Conservation (phyloP, 2,329 filamentous ascomycete species). For the Trichoderma pleuroti region DNA sequence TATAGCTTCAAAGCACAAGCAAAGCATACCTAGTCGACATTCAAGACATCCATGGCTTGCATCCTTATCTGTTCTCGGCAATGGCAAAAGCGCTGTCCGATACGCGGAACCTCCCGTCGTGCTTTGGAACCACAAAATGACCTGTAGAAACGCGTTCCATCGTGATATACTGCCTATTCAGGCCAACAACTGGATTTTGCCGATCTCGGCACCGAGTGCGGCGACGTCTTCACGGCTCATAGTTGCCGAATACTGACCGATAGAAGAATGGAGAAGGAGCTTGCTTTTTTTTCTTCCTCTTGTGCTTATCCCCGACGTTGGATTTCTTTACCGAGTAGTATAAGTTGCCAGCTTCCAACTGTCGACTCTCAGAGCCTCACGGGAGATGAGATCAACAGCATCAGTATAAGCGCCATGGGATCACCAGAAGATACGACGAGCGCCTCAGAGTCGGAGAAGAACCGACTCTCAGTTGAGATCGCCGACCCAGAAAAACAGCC, state of each 20-base stretch:
- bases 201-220: conserved; percentile 27
- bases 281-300: neutral
- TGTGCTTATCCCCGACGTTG: neutral
- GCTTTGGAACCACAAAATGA: neutral
- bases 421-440: neutral
- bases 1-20: neutral
- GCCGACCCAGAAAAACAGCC: conserved; percentile 22
- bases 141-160: neutral
- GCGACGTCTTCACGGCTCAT: conserved; percentile 13
- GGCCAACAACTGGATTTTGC: conserved; percentile 10
- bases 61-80: neutral
- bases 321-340: neutral
- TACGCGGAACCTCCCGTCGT: neutral
- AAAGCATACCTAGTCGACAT: neutral
- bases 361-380: neutral
- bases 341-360: neutral
- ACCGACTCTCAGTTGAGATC: neutral
- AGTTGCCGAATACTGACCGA: conserved; percentile 12
- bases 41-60: neutral
- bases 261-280: neutral
- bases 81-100: neutral
- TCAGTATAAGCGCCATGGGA: neutral
- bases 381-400: neutral
- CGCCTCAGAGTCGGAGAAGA: conserved; percentile 1
- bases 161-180: conserved; percentile 2